Conservation (phyloP, 2,329 filamentous ascomycete species). For the Fusarium sp. region DNA sequence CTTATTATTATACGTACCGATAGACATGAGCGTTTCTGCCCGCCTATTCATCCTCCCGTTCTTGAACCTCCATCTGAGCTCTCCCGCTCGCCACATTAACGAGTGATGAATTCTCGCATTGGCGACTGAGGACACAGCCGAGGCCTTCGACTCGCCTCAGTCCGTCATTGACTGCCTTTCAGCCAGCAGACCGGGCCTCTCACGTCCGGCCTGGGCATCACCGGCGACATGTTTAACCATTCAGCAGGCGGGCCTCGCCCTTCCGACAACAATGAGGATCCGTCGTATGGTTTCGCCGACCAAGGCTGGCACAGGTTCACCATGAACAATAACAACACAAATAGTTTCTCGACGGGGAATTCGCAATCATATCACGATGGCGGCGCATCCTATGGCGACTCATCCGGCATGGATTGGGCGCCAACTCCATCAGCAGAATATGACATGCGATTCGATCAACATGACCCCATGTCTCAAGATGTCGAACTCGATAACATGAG, state of each 20-base stretch:
- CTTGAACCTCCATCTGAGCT: slow-evolving; percentile 45
- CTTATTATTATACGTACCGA: slow-evolving; percentile 41
- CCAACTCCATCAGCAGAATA: slow-evolving; percentile 41
- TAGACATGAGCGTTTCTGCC: slow-evolving; percentile 50
- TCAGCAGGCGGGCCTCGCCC: slow-evolving; percentile 44
- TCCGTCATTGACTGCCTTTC: slow-evolving; percentile 46
- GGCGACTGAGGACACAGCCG: slow-evolving; percentile 47
- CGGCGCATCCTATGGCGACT: slow-evolving; percentile 39
- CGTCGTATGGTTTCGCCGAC: slow-evolving; percentile 44
- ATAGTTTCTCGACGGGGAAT: slow-evolving; percentile 33
- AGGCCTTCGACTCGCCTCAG: slow-evolving; percentile 51
- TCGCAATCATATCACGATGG: slow-evolving; percentile 39
- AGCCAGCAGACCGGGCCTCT: slow-evolving; percentile 46
- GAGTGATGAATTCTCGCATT: slow-evolving; percentile 49
- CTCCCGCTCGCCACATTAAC: slow-evolving; percentile 44
- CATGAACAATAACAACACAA: slow-evolving; percentile 33
- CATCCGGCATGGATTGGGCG: slow-evolving; percentile 51
- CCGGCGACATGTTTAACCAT: slow-evolving; percentile 51
- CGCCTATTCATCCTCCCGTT: slow-evolving; percentile 43
- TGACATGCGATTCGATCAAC: slow-evolving; percentile 42
- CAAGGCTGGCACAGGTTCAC: slow-evolving; percentile 47
- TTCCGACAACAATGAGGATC: slow-evolving; percentile 42
- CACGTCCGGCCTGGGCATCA: slow-evolving; percentile 44
- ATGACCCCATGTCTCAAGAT: slow-evolving; percentile 30
- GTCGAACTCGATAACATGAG: slow-evolving; percentile 43